Conservation (phyloP, 169 alveolate genomes). For the Plasmodium cynomolgi region DNA sequence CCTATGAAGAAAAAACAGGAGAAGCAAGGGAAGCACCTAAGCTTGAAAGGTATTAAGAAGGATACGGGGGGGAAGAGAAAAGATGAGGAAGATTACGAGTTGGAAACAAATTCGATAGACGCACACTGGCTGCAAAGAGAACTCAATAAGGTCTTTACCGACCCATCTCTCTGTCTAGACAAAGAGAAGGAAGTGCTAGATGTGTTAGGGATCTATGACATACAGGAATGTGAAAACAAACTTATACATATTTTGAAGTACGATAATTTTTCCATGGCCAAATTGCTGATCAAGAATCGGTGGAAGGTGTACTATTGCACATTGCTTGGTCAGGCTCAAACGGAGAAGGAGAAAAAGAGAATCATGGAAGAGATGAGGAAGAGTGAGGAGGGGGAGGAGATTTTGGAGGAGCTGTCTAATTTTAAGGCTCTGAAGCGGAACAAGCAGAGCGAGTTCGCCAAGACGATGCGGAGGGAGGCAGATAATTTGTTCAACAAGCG, state of each 20-base stretch:
- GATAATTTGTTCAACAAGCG: slow-evolving; percentile 80
- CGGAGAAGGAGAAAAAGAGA: slow-evolving; percentile 90
- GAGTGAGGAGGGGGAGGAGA: slow-evolving; percentile 89
- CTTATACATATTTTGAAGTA: slow-evolving; percentile 90
- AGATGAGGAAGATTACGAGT: slow-evolving; percentile 32
- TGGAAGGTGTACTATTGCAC: slow-evolving; percentile 94
- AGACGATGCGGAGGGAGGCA: slow-evolving; percentile 87
- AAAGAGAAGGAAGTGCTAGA: slow-evolving; percentile 91
- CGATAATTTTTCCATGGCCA: slow-evolving; percentile 94
- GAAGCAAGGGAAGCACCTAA: slow-evolving; percentile 52
- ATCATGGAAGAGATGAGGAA: slow-evolving; percentile 86
- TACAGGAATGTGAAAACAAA: slow-evolving; percentile 95
- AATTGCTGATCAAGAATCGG: slow-evolving; percentile 88
- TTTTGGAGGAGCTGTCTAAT: slow-evolving; percentile 88
- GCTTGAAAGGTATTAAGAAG: slow-evolving; percentile 63
- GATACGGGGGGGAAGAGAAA: neutral
- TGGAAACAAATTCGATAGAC: slow-evolving; percentile 89
- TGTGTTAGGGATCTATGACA: slow-evolving; percentile 85
- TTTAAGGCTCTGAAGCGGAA: slow-evolving; percentile 79
- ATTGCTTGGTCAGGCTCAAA: slow-evolving; percentile 94
- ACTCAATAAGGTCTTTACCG: slow-evolving; percentile 87
- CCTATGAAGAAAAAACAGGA: slow-evolving; percentile 78
- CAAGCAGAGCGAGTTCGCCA: slow-evolving; percentile 85
- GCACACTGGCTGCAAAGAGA: slow-evolving; percentile 97
- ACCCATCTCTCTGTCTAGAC: slow-evolving; percentile 88